Base-by-base conservation (phyloP, 805 yeast genomes). In the Saccharomycopsis microspora region DNA sequence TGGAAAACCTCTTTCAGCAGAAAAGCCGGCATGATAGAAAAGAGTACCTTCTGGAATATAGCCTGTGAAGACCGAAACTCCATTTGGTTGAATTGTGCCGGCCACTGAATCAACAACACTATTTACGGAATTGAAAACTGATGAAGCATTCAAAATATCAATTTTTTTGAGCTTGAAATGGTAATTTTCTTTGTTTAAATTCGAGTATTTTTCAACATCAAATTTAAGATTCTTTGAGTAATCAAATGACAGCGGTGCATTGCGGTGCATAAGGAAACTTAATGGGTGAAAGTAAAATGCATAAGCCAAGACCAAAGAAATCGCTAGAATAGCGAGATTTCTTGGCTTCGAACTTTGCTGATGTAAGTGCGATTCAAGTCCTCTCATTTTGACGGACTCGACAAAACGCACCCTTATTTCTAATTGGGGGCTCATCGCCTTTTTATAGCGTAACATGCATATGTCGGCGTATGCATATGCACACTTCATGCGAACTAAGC, bases 41-140 rank as follows among this genome's bases (percentile, higher is more conserved):
- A 74, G 55, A 0, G 84, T 77, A 3, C 81, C 81, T 41, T 72
- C 66, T 0, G 84, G 82, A 29, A 80, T 66, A 47, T 69, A 70
- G 1, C 81, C 85, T 0, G 85, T 82, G 39, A 78, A 68, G 52
- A 69, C 75, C 4, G 76, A 67, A 19, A 79, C 77, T 3, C 83
- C 77, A 9, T 71, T 68, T 0, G 85, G 83, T 44, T 70, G 65
- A 32, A 77, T 54, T 58, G 76, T 75, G 9, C 75, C 63, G 43
- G 70, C 69, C 44, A 72, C 71, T 51, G 74, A 76, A 53, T 72
- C 75, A 45, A 75, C 57, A 1, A 76, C 80, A 38, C 74, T 71
- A 45, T 72, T 64, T 9, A 79, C 68, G 3, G 79, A 67, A 54
- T 75, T 76, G 61, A 79, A 78, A 2, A 79, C 57, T 1, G 80